Evolutionary conservation across 306 rosid species (phyloP).

Genomic region (Rubus idaeus): DNA sequence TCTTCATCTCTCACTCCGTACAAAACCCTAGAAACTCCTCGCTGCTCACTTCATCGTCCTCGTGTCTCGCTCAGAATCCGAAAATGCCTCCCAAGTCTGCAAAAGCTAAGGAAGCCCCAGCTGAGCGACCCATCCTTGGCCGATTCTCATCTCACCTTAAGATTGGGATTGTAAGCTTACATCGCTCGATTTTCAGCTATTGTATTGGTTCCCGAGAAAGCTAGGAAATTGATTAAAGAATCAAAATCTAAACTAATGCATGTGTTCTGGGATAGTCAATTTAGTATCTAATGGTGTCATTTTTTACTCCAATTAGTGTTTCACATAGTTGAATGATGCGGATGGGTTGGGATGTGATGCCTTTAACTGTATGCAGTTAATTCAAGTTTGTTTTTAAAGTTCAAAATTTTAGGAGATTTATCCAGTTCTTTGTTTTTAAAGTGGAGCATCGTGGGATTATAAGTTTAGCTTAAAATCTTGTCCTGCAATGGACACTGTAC

Average conservation of each 20-base stretch:
- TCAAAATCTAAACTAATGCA: no score
- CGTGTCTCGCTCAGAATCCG: not conserved
- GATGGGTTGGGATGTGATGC: not conserved
- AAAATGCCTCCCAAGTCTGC: slow-evolving; percentile 92
- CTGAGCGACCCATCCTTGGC: slow-evolving; percentile 79
- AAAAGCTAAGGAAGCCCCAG: slow-evolving; percentile 82
- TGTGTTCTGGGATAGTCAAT: not conserved
- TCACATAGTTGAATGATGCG: no score
- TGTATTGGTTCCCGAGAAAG: not conserved
- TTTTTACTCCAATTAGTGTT: not conserved
- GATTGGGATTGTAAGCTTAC: slow-evolving; percentile 72
- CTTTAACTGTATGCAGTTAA: not conserved
- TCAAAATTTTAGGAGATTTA: not conserved
- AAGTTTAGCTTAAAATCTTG: not conserved
- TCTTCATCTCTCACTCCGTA: not conserved
- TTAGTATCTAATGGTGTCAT: not conserved
- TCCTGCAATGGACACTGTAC: not conserved
- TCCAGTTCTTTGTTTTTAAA: not conserved
- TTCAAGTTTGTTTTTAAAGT: not conserved
- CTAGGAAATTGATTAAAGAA: not conserved
- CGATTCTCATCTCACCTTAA: slow-evolving; percentile 93
- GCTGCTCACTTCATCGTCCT: slow-evolving; percentile 4
- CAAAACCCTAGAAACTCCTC: slow-evolving; percentile 23
- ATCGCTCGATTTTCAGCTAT: not conserved
- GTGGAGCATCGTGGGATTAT: not conserved